Percentiles rank a stretch among this genome's conserved stretches.
phyloP scores from a whole-genome alignment of 2,329 filamentous ascomycete species.

The Pseudogymnoascus sp. region DNA sequence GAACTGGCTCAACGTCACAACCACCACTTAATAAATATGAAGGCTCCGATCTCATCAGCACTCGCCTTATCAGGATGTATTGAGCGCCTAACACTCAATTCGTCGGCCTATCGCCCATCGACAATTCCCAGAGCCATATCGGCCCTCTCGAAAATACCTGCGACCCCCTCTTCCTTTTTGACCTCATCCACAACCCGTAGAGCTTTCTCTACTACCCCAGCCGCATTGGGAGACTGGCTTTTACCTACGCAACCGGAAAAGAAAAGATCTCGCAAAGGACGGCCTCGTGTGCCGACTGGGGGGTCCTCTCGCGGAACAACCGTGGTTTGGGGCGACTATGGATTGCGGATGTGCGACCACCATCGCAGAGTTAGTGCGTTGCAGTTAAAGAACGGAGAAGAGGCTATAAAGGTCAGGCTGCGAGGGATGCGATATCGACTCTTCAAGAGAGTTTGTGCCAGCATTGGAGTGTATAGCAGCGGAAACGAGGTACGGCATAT shows the following conservation, averaged over 20 bases:
- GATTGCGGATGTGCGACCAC: constrained; percentile 86
- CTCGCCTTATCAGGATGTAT: constrained; percentile 1
- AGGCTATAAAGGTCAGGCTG: constrained; percentile 82
- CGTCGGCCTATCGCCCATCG: constrained; percentile 3
- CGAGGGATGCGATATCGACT: constrained; percentile 87
- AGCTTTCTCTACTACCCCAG: constrained; percentile 65
- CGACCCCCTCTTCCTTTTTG: neutral
- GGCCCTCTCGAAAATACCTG: neutral
- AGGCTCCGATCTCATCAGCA: constrained; percentile 4
- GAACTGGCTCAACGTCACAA: constrained; percentile 1
- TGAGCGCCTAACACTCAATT: constrained; percentile 10
- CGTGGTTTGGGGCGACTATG: constrained; percentile 93
- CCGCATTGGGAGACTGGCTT: constrained; percentile 65
- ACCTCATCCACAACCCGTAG: constrained; percentile 43
- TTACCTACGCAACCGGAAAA: constrained; percentile 71
- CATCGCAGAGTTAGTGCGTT: constrained; percentile 82
- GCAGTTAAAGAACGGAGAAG: constrained; percentile 84
- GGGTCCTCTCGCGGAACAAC: constrained; percentile 90
- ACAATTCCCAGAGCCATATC: neutral
- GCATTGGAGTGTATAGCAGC: constrained; percentile 89
- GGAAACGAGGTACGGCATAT: constrained; percentile 68
- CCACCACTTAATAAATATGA: neutral
- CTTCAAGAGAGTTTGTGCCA: constrained; percentile 85
- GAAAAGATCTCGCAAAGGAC: constrained; percentile 83
- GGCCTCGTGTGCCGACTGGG: constrained; percentile 79